Conservation (phyloP, 2,329 filamentous ascomycete genomes). For the Fusarium nelsonii region DNA sequence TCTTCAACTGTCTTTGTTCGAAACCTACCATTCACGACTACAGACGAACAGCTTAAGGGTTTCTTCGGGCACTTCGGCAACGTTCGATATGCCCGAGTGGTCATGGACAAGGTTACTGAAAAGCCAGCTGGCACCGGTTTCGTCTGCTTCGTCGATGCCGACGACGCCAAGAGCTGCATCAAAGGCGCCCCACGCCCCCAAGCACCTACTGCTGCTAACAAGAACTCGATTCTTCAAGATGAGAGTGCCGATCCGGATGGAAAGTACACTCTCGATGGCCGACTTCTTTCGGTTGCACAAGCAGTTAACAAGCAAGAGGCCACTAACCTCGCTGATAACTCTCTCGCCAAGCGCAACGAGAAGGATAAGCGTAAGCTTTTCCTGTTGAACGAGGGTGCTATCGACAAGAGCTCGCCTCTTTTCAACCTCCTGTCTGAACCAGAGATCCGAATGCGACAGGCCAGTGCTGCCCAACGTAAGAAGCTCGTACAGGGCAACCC, state of each 20-base stretch:
- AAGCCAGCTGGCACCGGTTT: constrained; percentile 93
- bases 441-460: constrained; percentile 89
- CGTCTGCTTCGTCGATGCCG: constrained; percentile 86
- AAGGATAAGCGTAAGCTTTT: constrained; percentile 93
- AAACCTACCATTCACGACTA: constrained; percentile 90
- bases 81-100: constrained; percentile 91
- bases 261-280: constrained; percentile 89
- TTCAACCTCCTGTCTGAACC: constrained; percentile 80
- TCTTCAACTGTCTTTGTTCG: constrained; percentile 89
- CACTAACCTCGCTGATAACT: constrained; percentile 76
- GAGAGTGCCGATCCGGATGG: constrained; percentile 85
- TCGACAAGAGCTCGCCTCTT: constrained; percentile 80
- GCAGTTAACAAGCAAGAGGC: constrained; percentile 90
- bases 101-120: constrained; percentile 86
- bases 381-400: constrained; percentile 86
- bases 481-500: constrained; percentile 93
- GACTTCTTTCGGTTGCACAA: constrained; percentile 84
- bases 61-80: constrained; percentile 91
- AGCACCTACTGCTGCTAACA: constrained; percentile 60
- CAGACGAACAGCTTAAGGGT: constrained; percentile 83
- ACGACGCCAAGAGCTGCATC: constrained; percentile 82
- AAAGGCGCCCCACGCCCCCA: constrained; percentile 75
- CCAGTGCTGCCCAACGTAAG: constrained; percentile 88
- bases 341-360: constrained; percentile 72
- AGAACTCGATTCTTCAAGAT: constrained; percentile 89